phyloP scores from a whole-genome alignment of 2,329 filamentous ascomycete species.

The Coleophoma eucalyptorum region DNA sequence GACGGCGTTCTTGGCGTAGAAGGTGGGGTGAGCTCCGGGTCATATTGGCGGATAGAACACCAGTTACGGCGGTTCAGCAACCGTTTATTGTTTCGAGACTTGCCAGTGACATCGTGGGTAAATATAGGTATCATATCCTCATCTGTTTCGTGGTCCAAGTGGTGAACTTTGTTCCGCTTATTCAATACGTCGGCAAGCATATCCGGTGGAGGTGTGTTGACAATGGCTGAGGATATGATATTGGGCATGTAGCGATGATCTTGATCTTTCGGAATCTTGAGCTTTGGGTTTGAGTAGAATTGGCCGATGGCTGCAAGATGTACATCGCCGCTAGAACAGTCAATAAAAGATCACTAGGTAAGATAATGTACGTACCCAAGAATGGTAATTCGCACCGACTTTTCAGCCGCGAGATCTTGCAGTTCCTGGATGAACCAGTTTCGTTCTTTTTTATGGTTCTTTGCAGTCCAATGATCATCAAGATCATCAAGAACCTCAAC shows the following conservation, averaged over 20 bases:
- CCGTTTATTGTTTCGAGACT: conserved; percentile 84
- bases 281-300: conserved; percentile 88
- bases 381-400: conserved; percentile 87
- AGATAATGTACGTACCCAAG: conserved; percentile 51
- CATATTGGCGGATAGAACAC: conserved; percentile 86
- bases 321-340: conserved; percentile 72
- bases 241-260: conserved; percentile 98
- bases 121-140: conserved; percentile 97
- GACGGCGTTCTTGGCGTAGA: conserved; percentile 56
- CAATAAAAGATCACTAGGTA: conserved; percentile 7
- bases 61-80: conserved; percentile 89
- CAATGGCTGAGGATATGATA: conserved; percentile 89
- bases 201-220: conserved; percentile 84
- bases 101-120: conserved; percentile 82
- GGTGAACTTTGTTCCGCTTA: conserved; percentile 80
- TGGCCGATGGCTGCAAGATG: conserved; percentile 90
- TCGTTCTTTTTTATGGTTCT: conserved; percentile 87
- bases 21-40: conserved; percentile 72
- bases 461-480: conserved; percentile 97
- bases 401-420: conserved; percentile 89
- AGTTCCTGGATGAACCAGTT: conserved; percentile 84
- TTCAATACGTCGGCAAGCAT: conserved; percentile 89
- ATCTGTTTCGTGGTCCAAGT: conserved; percentile 74
- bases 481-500: conserved; percentile 89
- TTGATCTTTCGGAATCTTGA: conserved; percentile 76